These are phyloP conservation scores for Metarhizium album DNA, from an alignment of 2,329 filamentous ascomycete species.

Conservation along the genomic window DNA sequence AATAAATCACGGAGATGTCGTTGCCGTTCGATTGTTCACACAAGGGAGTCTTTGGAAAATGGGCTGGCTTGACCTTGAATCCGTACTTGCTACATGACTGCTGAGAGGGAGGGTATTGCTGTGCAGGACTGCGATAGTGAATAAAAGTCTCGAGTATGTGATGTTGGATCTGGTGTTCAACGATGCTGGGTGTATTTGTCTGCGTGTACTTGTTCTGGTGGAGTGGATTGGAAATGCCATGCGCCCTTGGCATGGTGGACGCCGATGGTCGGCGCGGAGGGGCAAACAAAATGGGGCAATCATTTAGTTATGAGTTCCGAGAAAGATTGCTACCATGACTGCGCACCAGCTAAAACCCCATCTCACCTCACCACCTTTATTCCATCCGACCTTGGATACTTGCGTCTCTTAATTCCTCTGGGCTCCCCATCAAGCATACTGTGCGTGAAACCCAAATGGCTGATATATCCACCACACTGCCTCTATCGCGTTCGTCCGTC, in stretches of 20 bases:
- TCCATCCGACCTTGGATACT: too few species aligned
- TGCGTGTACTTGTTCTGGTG: background rate
- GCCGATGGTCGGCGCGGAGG: background rate
- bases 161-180: background rate
- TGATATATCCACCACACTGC: constrained; percentile 35
- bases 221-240: background rate
- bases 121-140: constrained; percentile 2
- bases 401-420: constrained; percentile 5
- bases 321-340: too few species aligned
- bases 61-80: background rate
- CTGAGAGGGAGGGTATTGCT: background rate
- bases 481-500: constrained; percentile 64
- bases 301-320: too few species aligned
- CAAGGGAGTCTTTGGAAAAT: constrained; percentile 5
- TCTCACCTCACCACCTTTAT: too few species aligned
- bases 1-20: constrained; percentile 34
- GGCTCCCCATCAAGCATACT: background rate
- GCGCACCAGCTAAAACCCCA: too few species aligned
- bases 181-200: background rate
- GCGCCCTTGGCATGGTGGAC: background rate
- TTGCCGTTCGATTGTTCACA: constrained; percentile 1
- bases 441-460: background rate
- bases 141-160: background rate
- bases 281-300: background rate
- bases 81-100: constrained; percentile 4